Evolutionary conservation across 768 basidiomycete genomes (phyloP), one percentile per base, ranked within the genome.

Genomic region (Mycena epipterygia): DNA sequence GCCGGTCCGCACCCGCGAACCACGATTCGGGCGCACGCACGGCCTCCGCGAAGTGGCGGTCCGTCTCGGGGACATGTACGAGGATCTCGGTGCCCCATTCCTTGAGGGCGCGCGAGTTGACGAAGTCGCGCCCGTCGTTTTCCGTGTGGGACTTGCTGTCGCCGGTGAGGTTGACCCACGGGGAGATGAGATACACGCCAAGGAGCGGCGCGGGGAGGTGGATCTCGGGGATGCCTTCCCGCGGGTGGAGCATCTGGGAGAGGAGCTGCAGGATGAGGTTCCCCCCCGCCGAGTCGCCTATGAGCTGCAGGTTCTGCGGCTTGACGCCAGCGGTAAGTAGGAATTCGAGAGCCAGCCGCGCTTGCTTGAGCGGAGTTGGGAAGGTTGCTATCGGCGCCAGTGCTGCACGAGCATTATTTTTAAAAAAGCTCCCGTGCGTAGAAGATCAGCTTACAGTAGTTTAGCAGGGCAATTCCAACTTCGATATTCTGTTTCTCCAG

Each of bases 251-350:
- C 19, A 79, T 71, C 52, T 83, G 81, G n/a, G 74, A 77, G 63
- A 83, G 70, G 41, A 80, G 39, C 66, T 81, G 78, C 8, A 79
- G 63, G 33, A 78, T 65, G 44, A 82, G 73, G 44, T 78, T 77
- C 19, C 68, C 82, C n/a, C 82, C 82, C 1, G 82, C 81, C 2
- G 82, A 83, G 67, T 83, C 82, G 7, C 82, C 81, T 2, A 74
- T 71, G 37, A 83, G 67, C 29, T 78, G 76, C 39, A 83, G 77
- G 67, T 82, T 80, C 52, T 79, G 75, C 1, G 81, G 79, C 41
- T 75, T 61, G 58, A 80, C 76, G 29, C 81, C 82, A 4, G 78
- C 67, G 17, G 72, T 69, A 27, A 80, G 46, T 9, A 83, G 75
- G 68, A 77, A 76, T 21, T 79, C 73, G 42, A 83, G 74, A 27